A percentile compares a stretch with the other conserved stretches of the same genome.
These are phyloP conservation scores for Sordariomycetes sp. DNA, from an alignment of 2,329 filamentous ascomycete genomes.

Conservation along the genomic window DNA sequence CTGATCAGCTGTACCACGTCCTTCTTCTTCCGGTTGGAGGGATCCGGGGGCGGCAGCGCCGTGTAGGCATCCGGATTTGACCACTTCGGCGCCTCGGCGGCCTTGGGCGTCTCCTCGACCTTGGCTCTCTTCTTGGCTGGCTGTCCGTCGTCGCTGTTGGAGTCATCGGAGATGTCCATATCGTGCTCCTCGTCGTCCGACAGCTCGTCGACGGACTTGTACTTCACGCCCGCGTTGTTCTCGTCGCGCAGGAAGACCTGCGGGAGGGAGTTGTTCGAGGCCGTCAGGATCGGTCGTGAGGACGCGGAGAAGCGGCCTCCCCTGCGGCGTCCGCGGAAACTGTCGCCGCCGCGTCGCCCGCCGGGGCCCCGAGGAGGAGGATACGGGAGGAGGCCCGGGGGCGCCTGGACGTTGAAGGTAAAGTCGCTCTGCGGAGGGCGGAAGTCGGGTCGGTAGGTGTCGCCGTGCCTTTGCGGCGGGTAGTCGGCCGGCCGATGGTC, in stretches of 20 bases:
- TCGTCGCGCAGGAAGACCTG: conserved; percentile 35
- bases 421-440: conserved; percentile 37
- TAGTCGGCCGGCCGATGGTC: background rate
- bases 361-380: conserved; percentile 6
- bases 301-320: conserved; percentile 27
- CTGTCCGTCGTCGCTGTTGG: conserved; percentile 22
- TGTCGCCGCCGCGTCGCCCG: conserved; percentile 8
- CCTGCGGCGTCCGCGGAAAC: conserved; percentile 9
- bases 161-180: conserved; percentile 51
- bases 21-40: conserved; percentile 61
- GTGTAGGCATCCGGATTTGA: conserved; percentile 95
- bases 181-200: conserved; percentile 54
- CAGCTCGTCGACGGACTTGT: conserved; percentile 42
- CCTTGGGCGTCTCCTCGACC: conserved; percentile 8
- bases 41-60: conserved; percentile 69
- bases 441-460: conserved; percentile 4
- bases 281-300: conserved; percentile 38
- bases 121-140: conserved; percentile 33
- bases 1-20: conserved; percentile 88
- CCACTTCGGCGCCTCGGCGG: conserved; percentile 61
- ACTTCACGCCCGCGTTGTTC: conserved; percentile 33
- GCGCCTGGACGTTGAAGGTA: conserved; percentile 43
- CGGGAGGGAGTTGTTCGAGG: conserved; percentile 26
- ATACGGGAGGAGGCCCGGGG: conserved; percentile 32
- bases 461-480: background rate